phyloP scores from a whole-genome alignment of 352 stramenopile genomes.

The Phytophthora multivora region DNA sequence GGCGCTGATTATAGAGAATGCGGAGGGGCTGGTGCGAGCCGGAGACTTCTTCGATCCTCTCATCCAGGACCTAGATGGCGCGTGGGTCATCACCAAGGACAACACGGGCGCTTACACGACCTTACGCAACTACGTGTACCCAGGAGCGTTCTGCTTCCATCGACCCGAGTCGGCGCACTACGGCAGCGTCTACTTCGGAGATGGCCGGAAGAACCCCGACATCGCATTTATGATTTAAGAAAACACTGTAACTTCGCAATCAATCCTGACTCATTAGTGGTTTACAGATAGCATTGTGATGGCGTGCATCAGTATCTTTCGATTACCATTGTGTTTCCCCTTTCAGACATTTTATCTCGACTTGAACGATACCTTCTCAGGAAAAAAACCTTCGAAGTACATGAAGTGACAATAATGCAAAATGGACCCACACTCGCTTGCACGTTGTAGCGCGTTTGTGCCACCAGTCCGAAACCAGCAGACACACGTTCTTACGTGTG shows the following conservation, averaged over 20 bases:
- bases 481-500: conserved; percentile 27
- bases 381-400: neutral
- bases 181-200: conserved; percentile 79
- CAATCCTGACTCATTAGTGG: conserved; percentile 4
- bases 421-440: neutral
- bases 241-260: neutral
- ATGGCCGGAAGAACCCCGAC: conserved; percentile 75
- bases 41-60: conserved; percentile 76
- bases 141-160: conserved; percentile 72
- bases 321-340: too few species aligned
- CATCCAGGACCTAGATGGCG: conserved; percentile 66
- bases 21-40: conserved; percentile 63
- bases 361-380: neutral
- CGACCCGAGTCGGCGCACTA: conserved; percentile 53
- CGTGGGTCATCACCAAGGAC: conserved; percentile 66
- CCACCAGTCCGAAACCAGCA: neutral
- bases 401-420: conserved; percentile 1
- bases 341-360: neutral
- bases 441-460: neutral
- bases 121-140: conserved; percentile 69
- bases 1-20: conserved; percentile 53
- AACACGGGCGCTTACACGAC: conserved; percentile 66
- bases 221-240: conserved; percentile 76
- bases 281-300: too few species aligned
- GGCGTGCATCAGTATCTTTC: too few species aligned